Conservation (phyloP, 441 rosid species). For the Biscutella auriculata region DNA sequence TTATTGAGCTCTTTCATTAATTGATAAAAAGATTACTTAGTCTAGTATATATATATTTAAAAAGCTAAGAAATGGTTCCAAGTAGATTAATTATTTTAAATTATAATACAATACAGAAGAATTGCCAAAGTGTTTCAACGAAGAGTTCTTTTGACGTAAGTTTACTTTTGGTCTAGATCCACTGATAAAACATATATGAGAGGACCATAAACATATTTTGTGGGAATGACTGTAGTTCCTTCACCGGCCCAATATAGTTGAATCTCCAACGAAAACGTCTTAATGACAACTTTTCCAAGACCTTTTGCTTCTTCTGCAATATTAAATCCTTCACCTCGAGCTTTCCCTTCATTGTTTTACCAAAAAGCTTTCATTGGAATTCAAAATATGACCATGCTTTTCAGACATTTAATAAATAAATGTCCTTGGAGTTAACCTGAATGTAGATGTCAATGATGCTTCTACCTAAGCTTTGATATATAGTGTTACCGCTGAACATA, state of each 20-base stretch:
- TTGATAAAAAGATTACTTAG: too few species aligned
- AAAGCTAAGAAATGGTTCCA: too few species aligned
- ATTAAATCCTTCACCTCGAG: slow-evolving; percentile 27
- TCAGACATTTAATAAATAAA: neutral
- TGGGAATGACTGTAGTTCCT: slow-evolving; percentile 36
- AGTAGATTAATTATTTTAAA: too few species aligned
- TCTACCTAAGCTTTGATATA: slow-evolving; percentile 31
- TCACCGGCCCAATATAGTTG: slow-evolving; percentile 38
- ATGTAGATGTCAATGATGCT: slow-evolving; percentile 42
- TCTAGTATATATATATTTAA: too few species aligned
- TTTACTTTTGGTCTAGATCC: too few species aligned
- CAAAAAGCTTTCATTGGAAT: neutral
- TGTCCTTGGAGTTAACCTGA: slow-evolving; percentile 24
- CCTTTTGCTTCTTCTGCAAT: slow-evolving; percentile 33
- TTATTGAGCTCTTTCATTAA: too few species aligned
- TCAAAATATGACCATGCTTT: neutral
- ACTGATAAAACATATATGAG: slow-evolving; percentile 45
- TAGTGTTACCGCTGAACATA: slow-evolving; percentile 20
- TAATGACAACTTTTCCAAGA: slow-evolving; percentile 19
- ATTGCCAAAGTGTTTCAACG: too few species aligned
- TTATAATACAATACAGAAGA: too few species aligned
- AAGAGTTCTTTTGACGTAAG: too few species aligned
- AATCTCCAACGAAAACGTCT: slow-evolving; percentile 31
- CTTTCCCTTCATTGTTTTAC: slow-evolving; percentile 12
- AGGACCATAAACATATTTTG: slow-evolving; percentile 38